Evolutionary conservation across 495 filamentous ascomycete genomes (phyloP), one percentile per base, ranked within the genome.

Genomic region (Aspergillus homomorphus): DNA sequence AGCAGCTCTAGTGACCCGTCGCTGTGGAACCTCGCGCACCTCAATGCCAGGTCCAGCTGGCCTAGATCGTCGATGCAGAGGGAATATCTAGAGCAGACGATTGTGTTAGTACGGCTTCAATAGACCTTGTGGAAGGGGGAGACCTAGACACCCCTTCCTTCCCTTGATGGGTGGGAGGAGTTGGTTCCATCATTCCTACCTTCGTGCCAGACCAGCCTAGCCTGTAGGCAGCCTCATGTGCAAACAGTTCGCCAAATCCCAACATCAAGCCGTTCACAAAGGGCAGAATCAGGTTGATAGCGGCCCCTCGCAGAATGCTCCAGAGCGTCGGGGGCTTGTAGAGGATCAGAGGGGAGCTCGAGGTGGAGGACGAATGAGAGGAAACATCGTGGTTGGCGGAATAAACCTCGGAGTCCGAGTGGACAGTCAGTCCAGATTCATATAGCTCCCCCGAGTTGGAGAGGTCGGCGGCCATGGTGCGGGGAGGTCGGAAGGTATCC

Each of bases 221-320:
- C 62, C 91, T 80, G 67, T 92, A 98, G 14, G 94, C 94, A 12
- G 89, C 84, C 75, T 99, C 94, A 69, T 99, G 92, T 54, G 94
- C 94, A 69, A 98, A 88, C 41, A 99, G 77, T 74, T 99, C 94
- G 21, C 94, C 94, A 67, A 99, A 96, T 5, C 94, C 94, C 54
- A 99, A 76, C 94, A 99, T 99, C 74, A 99, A 80, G 20, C 94
- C 94, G 73, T 99, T 99, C 64, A 99, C 84, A 61, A 99, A 99
- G 0, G 94, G 94, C 3, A 99, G 77, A 0, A 99, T 58, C 8
- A 99, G 77, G 70, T 99, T 99, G 74, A 99, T 98, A 4, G 91
- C 91, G 7, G 91, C 91, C 8, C 94, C 91, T 33, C 93, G 86
- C 51, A 97, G 52, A 42, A 99, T 68, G 26, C 89, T 83, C 89